Conservation (phyloP, 2,329 filamentous ascomycete genomes). For the Ascochyta lentis region DNA sequence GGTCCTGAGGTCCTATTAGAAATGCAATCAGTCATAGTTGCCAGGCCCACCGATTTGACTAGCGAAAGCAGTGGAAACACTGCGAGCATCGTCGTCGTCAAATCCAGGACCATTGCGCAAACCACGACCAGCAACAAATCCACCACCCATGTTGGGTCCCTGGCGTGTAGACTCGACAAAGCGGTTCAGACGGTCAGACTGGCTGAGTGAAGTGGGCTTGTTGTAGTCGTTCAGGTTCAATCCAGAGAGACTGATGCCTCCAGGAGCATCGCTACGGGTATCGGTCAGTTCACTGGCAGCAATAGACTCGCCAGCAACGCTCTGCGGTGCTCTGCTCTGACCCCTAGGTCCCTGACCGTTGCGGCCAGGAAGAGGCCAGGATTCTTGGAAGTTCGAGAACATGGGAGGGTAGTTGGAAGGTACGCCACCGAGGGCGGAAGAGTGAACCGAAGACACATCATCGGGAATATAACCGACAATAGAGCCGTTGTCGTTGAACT, state of each 20-base stretch:
- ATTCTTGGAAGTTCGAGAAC: conserved; percentile 92
- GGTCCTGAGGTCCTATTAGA: conserved; percentile 10
- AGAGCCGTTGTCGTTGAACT: conserved; percentile 78
- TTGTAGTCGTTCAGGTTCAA: conserved; percentile 74
- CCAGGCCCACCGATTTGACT: conserved; percentile 83
- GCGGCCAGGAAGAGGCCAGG: conserved; percentile 83
- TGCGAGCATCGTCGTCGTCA: conserved; percentile 92
- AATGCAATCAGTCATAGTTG: conserved; percentile 61
- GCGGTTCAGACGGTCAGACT: conserved; percentile 90
- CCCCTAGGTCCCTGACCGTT: conserved; percentile 70
- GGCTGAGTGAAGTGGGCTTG: conserved; percentile 76
- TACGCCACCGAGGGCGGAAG: conserved; percentile 85
- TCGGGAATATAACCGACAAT: conserved; percentile 96
- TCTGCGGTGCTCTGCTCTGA: conserved; percentile 70
- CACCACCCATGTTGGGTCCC: conserved; percentile 52
- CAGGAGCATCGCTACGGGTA: conserved; percentile 76
- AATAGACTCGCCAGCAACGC: conserved; percentile 89
- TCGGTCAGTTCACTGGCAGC: conserved; percentile 91
- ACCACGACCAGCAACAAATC: conserved; percentile 53
- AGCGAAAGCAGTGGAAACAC: conserved; percentile 94
- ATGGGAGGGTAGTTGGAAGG: conserved; percentile 87
- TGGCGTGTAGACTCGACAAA: conserved; percentile 88
- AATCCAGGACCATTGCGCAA: conserved; percentile 51
- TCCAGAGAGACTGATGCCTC: conserved; percentile 88
- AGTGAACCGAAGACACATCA: conserved; percentile 95